Percentiles rank a stretch among this genome's conserved stretches.
Evolutionary conservation across 306 rosid genomes (phyloP).

Genomic region (Ochetophila trinervis): DNA sequence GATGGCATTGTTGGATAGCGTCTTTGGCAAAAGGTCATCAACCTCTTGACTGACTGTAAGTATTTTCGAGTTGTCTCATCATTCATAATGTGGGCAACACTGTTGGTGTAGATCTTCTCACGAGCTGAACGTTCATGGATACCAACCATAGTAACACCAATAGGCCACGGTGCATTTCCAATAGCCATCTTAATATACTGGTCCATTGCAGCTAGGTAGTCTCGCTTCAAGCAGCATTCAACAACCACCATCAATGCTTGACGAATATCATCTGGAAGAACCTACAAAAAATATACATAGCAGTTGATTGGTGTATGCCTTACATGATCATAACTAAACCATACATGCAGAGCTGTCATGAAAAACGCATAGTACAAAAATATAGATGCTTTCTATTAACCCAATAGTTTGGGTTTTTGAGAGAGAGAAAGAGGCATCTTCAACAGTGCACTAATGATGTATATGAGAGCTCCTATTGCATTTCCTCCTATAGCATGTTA

Average conservation of each 20-base stretch:
- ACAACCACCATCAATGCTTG: slow-evolving; percentile 79
- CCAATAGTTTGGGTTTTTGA: too few relatives aligned
- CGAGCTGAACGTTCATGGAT: slow-evolving; percentile 98
- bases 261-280: slow-evolving; percentile 89
- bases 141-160: slow-evolving; percentile 99
- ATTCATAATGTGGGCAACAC: slow-evolving; percentile 98
- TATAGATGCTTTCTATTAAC: too few relatives aligned
- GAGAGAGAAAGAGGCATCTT: too few relatives aligned
- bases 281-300: slow-evolving; percentile 36
- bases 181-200: slow-evolving; percentile 92
- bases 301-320: slow-evolving; percentile 10
- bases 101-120: slow-evolving; percentile 95
- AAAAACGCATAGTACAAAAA: too few relatives aligned
- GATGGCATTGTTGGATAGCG: slow-evolving; percentile 96
- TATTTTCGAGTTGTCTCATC: slow-evolving; percentile 96
- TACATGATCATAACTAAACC: not conserved
- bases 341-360: too few relatives aligned
- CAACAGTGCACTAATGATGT: too few relatives aligned
- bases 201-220: slow-evolving; percentile 97
- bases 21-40: slow-evolving; percentile 95
- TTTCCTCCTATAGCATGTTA: not conserved
- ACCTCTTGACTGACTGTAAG: slow-evolving; percentile 84
- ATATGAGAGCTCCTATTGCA: not conserved
- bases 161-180: slow-evolving; percentile 99
- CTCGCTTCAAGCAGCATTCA: slow-evolving; percentile 89